These are phyloP conservation scores for Populus simonii DNA, from an alignment of 345 rosid species.

Conservation along the genomic window DNA sequence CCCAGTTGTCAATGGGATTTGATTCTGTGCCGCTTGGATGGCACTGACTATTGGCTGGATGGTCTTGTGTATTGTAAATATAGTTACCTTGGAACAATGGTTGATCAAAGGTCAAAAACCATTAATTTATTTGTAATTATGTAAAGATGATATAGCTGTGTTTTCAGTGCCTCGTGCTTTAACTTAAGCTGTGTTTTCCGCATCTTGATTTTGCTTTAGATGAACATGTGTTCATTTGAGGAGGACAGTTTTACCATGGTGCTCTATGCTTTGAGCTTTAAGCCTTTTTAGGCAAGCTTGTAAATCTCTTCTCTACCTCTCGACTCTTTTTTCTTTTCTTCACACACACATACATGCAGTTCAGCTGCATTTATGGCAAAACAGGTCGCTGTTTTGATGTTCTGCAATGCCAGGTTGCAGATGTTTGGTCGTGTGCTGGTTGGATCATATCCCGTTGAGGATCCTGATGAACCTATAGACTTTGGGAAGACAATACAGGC, in stretches of 20 bases:
- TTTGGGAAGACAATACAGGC: slow-evolving; percentile 34
- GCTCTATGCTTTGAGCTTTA: background rate
- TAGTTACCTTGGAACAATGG: background rate
- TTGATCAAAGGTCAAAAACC: background rate
- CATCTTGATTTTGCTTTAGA: background rate
- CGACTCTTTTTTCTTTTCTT: background rate
- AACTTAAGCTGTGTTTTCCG: background rate
- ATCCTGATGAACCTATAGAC: slow-evolving; percentile 35
- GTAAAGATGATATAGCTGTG: background rate
- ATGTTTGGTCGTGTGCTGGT: slow-evolving; percentile 39
- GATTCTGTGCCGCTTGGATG: background rate
- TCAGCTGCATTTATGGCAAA: background rate
- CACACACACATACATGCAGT: background rate
- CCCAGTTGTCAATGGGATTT: background rate
- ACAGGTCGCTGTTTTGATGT: background rate
- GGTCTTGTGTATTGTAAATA: background rate
- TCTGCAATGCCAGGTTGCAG: slow-evolving; percentile 24
- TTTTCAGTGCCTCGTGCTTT: background rate
- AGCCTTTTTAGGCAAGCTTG: background rate
- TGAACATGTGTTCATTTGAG: background rate
- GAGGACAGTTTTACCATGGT: background rate
- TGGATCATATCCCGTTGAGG: slow-evolving; percentile 36
- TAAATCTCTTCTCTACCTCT: background rate
- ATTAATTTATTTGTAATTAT: background rate
- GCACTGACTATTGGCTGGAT: background rate